Evolutionary conservation across 345 rosid species (phyloP).

Genomic region (Linum trigynum): DNA sequence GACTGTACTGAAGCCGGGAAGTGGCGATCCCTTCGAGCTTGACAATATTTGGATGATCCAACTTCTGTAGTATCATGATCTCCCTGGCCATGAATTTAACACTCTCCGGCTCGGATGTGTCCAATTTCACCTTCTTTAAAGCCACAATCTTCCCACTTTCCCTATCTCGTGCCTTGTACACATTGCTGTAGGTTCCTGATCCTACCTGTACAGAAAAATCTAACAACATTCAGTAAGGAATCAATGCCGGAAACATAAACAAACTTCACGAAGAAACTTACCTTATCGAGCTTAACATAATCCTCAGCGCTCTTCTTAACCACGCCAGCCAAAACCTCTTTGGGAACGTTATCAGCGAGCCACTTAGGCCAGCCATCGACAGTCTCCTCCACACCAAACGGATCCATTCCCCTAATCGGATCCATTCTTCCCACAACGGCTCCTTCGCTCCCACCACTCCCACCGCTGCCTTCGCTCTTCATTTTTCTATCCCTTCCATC

Average conservation of each 20-base stretch:
- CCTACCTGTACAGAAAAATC: conserved; percentile 28
- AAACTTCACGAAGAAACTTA: conserved; percentile 1
- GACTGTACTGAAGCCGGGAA: conserved; percentile 60
- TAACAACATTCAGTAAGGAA: not conserved
- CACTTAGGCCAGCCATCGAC: conserved; percentile 63
- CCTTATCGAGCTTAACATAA: conserved; percentile 58
- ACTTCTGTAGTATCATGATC: conserved; percentile 46
- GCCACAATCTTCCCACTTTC: conserved; percentile 68
- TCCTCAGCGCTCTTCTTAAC: conserved; percentile 53
- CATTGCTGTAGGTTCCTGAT: conserved; percentile 70
- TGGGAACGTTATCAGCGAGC: conserved; percentile 48
- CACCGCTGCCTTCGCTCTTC: conserved; percentile 1
- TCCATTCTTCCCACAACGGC: no score
- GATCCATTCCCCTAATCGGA: not conserved
- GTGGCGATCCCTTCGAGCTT: conserved; percentile 70
- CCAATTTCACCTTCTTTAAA: conserved; percentile 65
- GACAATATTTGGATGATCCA: conserved; percentile 66
- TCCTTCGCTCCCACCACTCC: conserved; percentile 1
- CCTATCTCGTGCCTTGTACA: conserved; percentile 61
- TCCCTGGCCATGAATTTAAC: conserved; percentile 69
- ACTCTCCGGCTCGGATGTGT: conserved; percentile 65
- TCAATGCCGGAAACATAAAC: not conserved
- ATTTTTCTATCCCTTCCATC: not conserved
- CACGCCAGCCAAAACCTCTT: conserved; percentile 38
- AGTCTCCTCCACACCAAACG: conserved; percentile 18